A percentile compares a stretch with the other conserved stretches of the same genome.
Evolutionary conservation across 2,329 filamentous ascomycete genomes (phyloP).

Genomic region (Trichoderma cornu-damae): DNA sequence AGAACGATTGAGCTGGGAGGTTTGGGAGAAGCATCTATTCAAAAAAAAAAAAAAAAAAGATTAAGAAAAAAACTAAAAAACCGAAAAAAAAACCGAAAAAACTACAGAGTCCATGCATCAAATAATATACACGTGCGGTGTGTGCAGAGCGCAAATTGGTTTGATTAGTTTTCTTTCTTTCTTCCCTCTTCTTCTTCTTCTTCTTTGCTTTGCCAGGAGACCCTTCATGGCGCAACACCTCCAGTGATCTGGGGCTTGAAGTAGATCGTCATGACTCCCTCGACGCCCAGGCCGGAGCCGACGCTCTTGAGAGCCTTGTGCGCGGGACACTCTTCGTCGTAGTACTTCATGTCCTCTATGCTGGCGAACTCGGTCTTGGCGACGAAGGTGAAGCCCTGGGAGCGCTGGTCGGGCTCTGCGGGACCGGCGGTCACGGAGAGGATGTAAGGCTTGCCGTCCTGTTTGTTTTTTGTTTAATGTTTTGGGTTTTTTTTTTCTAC

Average conservation of each 20-base stretch:
- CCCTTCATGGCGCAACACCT: slow-evolving; percentile 17
- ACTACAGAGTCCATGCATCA: too few species aligned
- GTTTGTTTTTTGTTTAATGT: too few species aligned
- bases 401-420: slow-evolving; percentile 53
- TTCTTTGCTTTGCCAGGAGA: neutral
- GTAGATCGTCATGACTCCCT: slow-evolving; percentile 39
- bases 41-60: too few species aligned
- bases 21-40: neutral
- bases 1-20: neutral
- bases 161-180: neutral
- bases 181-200: neutral
- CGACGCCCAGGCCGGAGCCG: slow-evolving; percentile 31
- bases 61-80: too few species aligned
- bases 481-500: neutral
- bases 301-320: slow-evolving; percentile 39
- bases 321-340: slow-evolving; percentile 51
- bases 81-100: too few species aligned
- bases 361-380: slow-evolving; percentile 59
- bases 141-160: too few species aligned
- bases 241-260: slow-evolving; percentile 34
- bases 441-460: slow-evolving; percentile 71
- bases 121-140: too few species aligned
- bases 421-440: slow-evolving; percentile 49
- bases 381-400: slow-evolving; percentile 61
- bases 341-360: slow-evolving; percentile 64